Evolutionary conservation across 352 stramenopile genomes (phyloP), one percentile per base, ranked within the genome.

Genomic region (Phytophthora capsici): DNA sequence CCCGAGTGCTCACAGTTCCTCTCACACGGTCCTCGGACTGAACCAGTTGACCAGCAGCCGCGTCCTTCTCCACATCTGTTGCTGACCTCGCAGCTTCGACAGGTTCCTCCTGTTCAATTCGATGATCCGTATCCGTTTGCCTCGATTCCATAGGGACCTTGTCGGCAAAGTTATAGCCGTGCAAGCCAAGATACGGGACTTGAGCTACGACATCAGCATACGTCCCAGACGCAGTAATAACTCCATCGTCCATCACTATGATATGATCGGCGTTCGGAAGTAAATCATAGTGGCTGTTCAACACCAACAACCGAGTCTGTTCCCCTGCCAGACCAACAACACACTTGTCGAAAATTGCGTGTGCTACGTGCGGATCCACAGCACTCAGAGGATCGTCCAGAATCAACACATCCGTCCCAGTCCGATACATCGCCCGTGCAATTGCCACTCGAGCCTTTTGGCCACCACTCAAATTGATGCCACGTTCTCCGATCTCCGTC

Each of bases 311-410:
- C 36, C 36, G 36, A 41, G 36, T 41, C 16, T 85, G 84, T 32
- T 32, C 43, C 7, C 81, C 25, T 10, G 74, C 73, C 7, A 98
- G 58, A 3, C 54, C 64, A 22, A 71, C 47, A 20, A 99, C 88
- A 51, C 90, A 96, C 20, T 98, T 60, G 7, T 88, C 57, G 61
- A 98, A 98, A 19, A 99, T 71, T 58, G 95, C 85, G 55, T 94
- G 88, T 0, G 89, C 96, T 7, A 99, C 96, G 64, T 99, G 94
- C 26, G 89, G 88, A 57, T 99, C 97, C 2, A 99, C 88, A 6
- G 96, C 95, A 55, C 82, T 90, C 36, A 41, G 36, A n/a, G 36
- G 36, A 19, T 41, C 36, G 6, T 41, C 36, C 36, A 41, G n/a
- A 41, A 41, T 41, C 36, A 41, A 20, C 36, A 41, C 36, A 7